Evolutionary conservation across 768 basidiomycete genomes (phyloP).

Genomic region (Coprinopsis cinerea): DNA sequence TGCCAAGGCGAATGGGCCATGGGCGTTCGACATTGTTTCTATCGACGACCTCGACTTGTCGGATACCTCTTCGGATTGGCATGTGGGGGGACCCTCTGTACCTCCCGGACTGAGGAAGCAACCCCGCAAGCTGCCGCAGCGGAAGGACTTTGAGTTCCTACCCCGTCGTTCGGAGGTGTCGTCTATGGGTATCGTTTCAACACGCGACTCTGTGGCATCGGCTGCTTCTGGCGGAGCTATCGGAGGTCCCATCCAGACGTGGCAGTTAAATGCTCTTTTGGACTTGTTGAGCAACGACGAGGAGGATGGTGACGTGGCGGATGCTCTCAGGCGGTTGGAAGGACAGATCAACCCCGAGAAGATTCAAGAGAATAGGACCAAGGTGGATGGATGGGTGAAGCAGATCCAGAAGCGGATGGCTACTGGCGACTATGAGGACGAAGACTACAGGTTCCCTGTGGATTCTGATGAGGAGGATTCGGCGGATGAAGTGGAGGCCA

Average conservation of each 20-base stretch:
- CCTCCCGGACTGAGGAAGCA: conserved; percentile 52
- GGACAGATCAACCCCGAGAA: conserved; percentile 76
- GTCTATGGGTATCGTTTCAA: conserved; percentile 67
- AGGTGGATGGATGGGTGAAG: conserved; percentile 80
- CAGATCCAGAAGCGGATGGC: conserved; percentile 62
- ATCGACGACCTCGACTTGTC: conserved; percentile 80
- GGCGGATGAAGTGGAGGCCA: conserved; percentile 16
- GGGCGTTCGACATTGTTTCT: conserved; percentile 63
- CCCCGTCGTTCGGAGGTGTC: conserved; percentile 63
- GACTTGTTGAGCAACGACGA: conserved; percentile 71
- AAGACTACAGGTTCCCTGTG: conserved; percentile 50
- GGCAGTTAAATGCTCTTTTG: conserved; percentile 78
- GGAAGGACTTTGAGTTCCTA: conserved; percentile 79
- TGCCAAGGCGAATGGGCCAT: conserved; percentile 3
- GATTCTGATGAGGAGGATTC: conserved; percentile 37
- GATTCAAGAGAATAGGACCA: conserved; percentile 63
- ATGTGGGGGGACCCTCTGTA: conserved; percentile 30
- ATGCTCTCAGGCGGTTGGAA: conserved; percentile 73
- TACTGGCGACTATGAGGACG: conserved; percentile 58
- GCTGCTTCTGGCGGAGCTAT: conserved; percentile 34
- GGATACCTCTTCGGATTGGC: conserved; percentile 59
- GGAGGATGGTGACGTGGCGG: conserved; percentile 76
- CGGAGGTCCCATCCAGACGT: conserved; percentile 57
- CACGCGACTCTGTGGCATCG: conserved; percentile 41
- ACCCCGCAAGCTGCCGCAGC: conserved; percentile 58